Conservation (phyloP, 495 filamentous ascomycete genomes). For the Hypoxylon lenormandii region DNA sequence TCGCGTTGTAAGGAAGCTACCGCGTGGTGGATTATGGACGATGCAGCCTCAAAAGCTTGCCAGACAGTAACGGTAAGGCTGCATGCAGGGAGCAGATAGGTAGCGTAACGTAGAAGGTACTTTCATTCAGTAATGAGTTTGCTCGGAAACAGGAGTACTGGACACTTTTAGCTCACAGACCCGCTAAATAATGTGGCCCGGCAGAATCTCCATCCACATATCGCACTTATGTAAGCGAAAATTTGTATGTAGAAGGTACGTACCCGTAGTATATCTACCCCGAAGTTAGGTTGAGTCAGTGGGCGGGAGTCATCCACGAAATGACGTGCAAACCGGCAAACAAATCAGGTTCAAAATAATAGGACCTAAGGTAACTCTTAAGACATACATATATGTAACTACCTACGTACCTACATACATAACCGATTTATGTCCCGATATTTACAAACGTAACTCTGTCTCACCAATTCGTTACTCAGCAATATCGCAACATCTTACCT, state of each 20-base stretch:
- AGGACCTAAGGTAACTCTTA: too few relatives aligned
- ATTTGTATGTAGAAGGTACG: conserved; percentile 23
- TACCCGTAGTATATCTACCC: background rate
- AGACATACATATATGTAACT: background rate
- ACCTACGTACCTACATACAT: background rate
- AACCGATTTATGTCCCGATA: background rate
- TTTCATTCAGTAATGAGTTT: background rate
- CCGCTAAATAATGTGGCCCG: conserved; percentile 13
- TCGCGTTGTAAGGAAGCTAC: conserved; percentile 49
- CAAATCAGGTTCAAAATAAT: conserved; percentile 12
- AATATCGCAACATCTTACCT: background rate
- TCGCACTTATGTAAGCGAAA: conserved; percentile 46
- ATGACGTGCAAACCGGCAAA: conserved; percentile 26
- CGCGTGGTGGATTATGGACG: conserved; percentile 46
- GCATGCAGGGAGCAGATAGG: conserved; percentile 17
- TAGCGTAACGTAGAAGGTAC: conserved; percentile 19
- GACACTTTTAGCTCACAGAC: background rate
- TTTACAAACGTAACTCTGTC: background rate
- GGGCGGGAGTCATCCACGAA: conserved; percentile 19
- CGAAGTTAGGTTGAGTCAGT: too few relatives aligned
- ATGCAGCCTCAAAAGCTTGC: conserved; percentile 45
- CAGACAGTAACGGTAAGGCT: conserved; percentile 37
- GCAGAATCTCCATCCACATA: conserved; percentile 31
- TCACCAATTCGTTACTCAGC: background rate
- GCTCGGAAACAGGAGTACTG: background rate